Evolutionary conservation across 306 rosid species (phyloP).

Genomic region (Arachis stenosperma): DNA sequence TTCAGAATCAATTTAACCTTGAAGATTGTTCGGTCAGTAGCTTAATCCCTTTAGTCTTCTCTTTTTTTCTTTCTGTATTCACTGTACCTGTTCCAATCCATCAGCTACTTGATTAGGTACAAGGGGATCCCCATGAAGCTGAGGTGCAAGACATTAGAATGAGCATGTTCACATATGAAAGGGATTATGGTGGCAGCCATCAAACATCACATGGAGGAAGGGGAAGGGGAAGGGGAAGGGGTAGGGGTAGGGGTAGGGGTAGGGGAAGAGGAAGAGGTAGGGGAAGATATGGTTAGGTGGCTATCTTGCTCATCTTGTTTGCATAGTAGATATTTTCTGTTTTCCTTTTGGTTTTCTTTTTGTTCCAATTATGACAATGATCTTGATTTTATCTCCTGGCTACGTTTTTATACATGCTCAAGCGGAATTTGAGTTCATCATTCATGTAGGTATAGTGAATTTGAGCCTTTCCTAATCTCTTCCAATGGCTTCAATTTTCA

Average conservation of each 20-base stretch:
- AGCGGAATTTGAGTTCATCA: neutral
- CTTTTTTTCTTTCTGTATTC: conserved; percentile 15
- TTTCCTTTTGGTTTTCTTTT: neutral
- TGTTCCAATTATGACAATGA: neutral
- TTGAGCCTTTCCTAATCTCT: neutral
- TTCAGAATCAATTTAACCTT: conserved; percentile 72
- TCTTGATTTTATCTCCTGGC: neutral
- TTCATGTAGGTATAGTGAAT: conserved; percentile 4
- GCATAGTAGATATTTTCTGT: neutral
- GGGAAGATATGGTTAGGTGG: conserved; percentile 35
- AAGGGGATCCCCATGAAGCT: conserved; percentile 40
- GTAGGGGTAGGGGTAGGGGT: conserved; percentile 44
- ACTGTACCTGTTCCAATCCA: conserved; percentile 10
- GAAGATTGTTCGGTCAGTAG: conserved; percentile 67
- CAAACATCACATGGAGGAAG: conserved; percentile 54
- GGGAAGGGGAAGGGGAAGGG: conserved; percentile 51
- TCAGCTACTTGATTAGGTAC: conserved; percentile 54
- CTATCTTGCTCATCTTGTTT: neutral
- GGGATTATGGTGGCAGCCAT: conserved; percentile 46
- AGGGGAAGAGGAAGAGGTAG: conserved; percentile 46
- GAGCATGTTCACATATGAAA: conserved; percentile 77
- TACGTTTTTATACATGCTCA: neutral
- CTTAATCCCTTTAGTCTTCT: neutral
- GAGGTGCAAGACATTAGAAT: conserved; percentile 66
- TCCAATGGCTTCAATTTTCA: neutral